These are phyloP conservation scores for Penicillium italicum DNA, from an alignment of 2,329 filamentous ascomycete genomes.

Conservation along the genomic window DNA sequence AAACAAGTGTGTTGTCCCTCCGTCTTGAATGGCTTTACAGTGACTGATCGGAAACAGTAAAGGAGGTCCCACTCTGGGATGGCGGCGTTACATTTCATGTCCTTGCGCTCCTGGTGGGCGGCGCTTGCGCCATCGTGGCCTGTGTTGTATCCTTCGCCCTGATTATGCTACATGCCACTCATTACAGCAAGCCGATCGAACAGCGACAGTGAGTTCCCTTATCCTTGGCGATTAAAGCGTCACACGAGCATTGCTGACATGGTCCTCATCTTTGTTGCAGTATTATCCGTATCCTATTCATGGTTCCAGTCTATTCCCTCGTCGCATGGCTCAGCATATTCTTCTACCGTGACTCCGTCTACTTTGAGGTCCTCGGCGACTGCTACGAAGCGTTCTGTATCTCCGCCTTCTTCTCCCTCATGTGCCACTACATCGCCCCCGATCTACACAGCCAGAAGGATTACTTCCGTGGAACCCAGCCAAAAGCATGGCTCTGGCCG, in stretches of 20 bases:
- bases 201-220: conserved; percentile 63
- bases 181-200: conserved; percentile 58
- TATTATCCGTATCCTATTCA: conserved; percentile 81
- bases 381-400: conserved; percentile 88
- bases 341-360: conserved; percentile 72
- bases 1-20: conserved; percentile 36
- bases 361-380: conserved; percentile 74
- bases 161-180: conserved; percentile 56
- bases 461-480: conserved; percentile 66
- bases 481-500: conserved; percentile 70
- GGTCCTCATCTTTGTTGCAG: conserved; percentile 44
- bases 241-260: conserved; percentile 45
- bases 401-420: conserved; percentile 66
- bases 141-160: conserved; percentile 51
- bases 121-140: conserved; percentile 52
- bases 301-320: conserved; percentile 75
- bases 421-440: conserved; percentile 46
- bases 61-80: conserved; percentile 52
- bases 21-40: conserved; percentile 1
- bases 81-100: conserved; percentile 54
- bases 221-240: conserved; percentile 46
- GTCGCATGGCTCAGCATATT: conserved; percentile 69
- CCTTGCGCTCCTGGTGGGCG: conserved; percentile 53
- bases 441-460: conserved; percentile 75
- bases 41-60: conserved; percentile 32